phyloP scores from a whole-genome alignment of 2,329 filamentous ascomycete genomes.

The Colletotrichum scovillei region DNA sequence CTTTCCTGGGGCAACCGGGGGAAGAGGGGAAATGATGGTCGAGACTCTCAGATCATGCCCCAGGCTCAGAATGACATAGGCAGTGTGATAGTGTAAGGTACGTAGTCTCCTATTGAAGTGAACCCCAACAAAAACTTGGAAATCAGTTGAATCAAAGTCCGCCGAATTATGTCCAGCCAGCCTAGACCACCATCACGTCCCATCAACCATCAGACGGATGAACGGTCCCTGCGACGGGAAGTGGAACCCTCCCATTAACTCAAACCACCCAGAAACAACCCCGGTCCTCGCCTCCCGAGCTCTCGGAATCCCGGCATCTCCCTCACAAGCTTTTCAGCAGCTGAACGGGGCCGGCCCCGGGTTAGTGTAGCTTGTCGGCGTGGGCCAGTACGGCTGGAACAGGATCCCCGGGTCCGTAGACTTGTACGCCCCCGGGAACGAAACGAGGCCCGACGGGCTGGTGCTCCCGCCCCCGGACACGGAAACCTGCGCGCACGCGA shows the following conservation, averaged over 20 bases:
- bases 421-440: conserved; percentile 55
- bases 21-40: background rate
- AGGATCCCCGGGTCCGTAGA: conserved; percentile 54
- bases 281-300: background rate
- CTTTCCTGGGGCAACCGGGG: background rate
- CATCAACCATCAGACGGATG: background rate
- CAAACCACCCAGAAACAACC: background rate
- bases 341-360: conserved; percentile 36
- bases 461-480: conserved; percentile 55
- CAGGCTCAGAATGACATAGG: background rate
- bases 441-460: conserved; percentile 46
- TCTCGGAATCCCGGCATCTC: background rate
- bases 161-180: no score
- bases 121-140: background rate
- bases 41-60: background rate
- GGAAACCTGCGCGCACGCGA: conserved; percentile 53
- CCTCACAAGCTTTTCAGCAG: conserved; percentile 25
- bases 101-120: background rate
- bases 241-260: background rate
- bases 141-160: background rate
- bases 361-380: conserved; percentile 50
- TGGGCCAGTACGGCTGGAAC: conserved; percentile 56
- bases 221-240: background rate
- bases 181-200: background rate
- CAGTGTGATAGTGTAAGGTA: no score